Evolutionary conservation across 2,329 filamentous ascomycete genomes (phyloP).

Genomic region (Sporothrix humicola): DNA sequence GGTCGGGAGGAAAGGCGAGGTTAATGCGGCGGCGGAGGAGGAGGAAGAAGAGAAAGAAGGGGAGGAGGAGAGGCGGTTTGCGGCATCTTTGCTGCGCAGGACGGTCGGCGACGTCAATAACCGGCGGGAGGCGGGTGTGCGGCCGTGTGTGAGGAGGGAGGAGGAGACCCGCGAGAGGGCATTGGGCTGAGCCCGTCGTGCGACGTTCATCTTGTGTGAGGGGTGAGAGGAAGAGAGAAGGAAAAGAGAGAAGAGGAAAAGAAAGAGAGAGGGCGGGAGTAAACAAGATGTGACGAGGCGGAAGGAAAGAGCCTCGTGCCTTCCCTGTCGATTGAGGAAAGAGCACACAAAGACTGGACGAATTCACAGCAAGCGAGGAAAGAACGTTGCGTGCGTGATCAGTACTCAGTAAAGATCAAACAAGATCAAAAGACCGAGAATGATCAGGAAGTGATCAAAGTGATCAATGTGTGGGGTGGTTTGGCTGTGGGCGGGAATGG

Average conservation of each 20-base stretch:
- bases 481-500: slow-evolving; percentile 10
- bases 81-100: slow-evolving; percentile 30
- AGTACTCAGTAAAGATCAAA: too few species aligned
- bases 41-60: slow-evolving; percentile 42
- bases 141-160: slow-evolving; percentile 47
- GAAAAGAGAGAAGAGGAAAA: slow-evolving; percentile 31
- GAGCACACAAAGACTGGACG: slow-evolving; percentile 20
- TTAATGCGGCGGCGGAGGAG: slow-evolving; percentile 44
- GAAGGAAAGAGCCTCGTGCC: slow-evolving; percentile 29
- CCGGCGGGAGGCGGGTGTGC: slow-evolving; percentile 56
- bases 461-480: slow-evolving; percentile 16
- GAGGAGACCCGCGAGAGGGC: slow-evolving; percentile 51
- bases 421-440: too few species aligned
- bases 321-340: slow-evolving; percentile 23
- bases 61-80: slow-evolving; percentile 41
- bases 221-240: slow-evolving; percentile 13
- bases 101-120: slow-evolving; percentile 47
- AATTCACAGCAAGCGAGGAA: slow-evolving; percentile 5
- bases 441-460: too few species aligned
- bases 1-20: slow-evolving; percentile 54
- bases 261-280: slow-evolving; percentile 33
- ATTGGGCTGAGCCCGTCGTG: slow-evolving; percentile 53
- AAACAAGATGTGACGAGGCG: not conserved
- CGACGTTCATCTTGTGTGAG: slow-evolving; percentile 50
- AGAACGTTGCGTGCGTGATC: slow-evolving; percentile 1